Evolutionary conservation across 2,329 filamentous ascomycete species (phyloP).

Genomic region (Talaromyces sp.): DNA sequence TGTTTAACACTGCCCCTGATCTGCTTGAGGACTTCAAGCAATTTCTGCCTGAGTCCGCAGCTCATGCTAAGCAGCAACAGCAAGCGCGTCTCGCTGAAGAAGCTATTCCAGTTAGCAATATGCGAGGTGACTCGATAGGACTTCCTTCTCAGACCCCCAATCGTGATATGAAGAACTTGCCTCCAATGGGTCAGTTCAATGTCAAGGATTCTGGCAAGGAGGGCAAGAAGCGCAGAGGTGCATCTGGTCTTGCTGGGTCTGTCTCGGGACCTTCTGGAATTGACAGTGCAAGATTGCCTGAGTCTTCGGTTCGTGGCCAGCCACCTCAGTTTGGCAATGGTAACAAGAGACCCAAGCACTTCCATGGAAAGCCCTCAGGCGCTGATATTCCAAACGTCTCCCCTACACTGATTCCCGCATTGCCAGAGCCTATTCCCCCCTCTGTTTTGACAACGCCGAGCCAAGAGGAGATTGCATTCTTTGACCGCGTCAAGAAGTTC

Average conservation of each 20-base stretch:
- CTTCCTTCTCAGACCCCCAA: slow-evolving; percentile 55
- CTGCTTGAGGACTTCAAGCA: slow-evolving; percentile 98
- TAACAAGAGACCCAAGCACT: slow-evolving; percentile 72
- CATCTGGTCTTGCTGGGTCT: slow-evolving; percentile 45
- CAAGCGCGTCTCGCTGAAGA: slow-evolving; percentile 61
- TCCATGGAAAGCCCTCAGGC: slow-evolving; percentile 64
- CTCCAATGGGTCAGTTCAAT: slow-evolving; percentile 92
- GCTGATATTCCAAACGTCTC: slow-evolving; percentile 68
- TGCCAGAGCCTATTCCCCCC: slow-evolving; percentile 84
- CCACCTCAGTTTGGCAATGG: slow-evolving; percentile 45
- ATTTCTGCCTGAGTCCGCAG: slow-evolving; percentile 88
- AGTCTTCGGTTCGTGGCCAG: slow-evolving; percentile 37
- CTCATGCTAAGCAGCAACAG: slow-evolving; percentile 65
- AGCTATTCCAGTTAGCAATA: slow-evolving; percentile 66
- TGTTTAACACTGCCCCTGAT: slow-evolving; percentile 92
- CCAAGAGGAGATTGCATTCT: slow-evolving; percentile 87
- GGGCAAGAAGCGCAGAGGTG: slow-evolving; percentile 80
- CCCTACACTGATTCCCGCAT: slow-evolving; percentile 82
- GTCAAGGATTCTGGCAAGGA: slow-evolving; percentile 83
- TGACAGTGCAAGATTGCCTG: slow-evolving; percentile 37
- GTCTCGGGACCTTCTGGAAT: slow-evolving; percentile 36
- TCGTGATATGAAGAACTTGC: slow-evolving; percentile 67
- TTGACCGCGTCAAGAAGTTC: slow-evolving; percentile 95
- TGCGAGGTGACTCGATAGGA: slow-evolving; percentile 56
- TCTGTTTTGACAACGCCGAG: slow-evolving; percentile 72